Evolutionary conservation across 2,329 filamentous ascomycete species (phyloP).

Genomic region (Colletotrichum viniferum): DNA sequence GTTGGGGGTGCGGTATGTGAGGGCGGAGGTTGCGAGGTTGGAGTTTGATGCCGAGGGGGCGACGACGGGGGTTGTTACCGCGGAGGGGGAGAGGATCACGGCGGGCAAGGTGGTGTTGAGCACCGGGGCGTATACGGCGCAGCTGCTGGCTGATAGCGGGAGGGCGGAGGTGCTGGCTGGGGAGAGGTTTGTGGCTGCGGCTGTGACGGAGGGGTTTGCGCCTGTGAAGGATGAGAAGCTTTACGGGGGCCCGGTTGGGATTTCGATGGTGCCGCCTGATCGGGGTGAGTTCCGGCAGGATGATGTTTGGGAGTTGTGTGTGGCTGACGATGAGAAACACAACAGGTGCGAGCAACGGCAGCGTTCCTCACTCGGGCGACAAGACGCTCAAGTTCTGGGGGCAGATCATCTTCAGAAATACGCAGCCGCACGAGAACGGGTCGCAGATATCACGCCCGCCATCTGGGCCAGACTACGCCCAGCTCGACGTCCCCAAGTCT

Average conservation of each 20-base stretch:
- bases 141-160: conserved; percentile 47
- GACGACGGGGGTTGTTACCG: conserved; percentile 54
- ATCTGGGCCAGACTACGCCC: conserved; percentile 50
- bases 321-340: neutral
- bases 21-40: conserved; percentile 46
- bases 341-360: conserved; percentile 44
- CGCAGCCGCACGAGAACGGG: conserved; percentile 45
- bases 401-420: conserved; percentile 53
- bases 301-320: too few relatives aligned
- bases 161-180: conserved; percentile 49
- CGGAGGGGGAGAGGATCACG: conserved; percentile 44
- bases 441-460: conserved; percentile 53
- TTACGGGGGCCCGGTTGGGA: conserved; percentile 46
- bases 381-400: conserved; percentile 54
- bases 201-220: conserved; percentile 53
- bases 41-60: conserved; percentile 41
- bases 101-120: conserved; percentile 55
- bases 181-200: conserved; percentile 54
- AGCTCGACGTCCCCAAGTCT: conserved; percentile 53
- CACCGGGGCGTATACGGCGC: conserved; percentile 55
- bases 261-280: conserved; percentile 5
- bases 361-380: conserved; percentile 44
- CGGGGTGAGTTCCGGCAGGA: too few relatives aligned
- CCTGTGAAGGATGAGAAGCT: conserved; percentile 45
- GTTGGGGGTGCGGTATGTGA: conserved; percentile 56